Evolutionary conservation across 306 rosid species (phyloP).

Genomic region (Cajanus cajan): DNA sequence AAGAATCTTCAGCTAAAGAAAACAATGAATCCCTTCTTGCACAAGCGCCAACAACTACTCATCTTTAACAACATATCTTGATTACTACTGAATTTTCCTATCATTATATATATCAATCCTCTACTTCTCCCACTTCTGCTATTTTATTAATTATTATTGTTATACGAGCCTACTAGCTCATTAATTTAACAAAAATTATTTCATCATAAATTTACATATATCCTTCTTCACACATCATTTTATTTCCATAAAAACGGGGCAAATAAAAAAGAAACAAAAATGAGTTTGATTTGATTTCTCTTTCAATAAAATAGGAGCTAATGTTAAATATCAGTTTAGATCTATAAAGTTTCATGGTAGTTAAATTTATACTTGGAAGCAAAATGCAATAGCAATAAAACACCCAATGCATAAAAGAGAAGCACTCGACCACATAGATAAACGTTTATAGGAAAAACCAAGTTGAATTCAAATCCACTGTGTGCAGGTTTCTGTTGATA

Average conservation of each 20-base stretch:
- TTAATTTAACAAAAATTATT: not conserved
- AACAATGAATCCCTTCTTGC: slow-evolving; percentile 30
- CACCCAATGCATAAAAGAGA: not conserved
- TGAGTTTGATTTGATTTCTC: not conserved
- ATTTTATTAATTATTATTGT: not conserved
- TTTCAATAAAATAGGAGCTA: not conserved
- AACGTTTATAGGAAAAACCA: not conserved
- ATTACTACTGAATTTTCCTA: slow-evolving; percentile 17
- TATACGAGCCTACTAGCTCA: not conserved
- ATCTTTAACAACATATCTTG: slow-evolving; percentile 43
- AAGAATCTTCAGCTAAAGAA: slow-evolving; percentile 43
- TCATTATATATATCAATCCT: slow-evolving; percentile 30
- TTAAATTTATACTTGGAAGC: not conserved
- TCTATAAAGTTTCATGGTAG: not conserved
- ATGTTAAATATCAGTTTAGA: not conserved
- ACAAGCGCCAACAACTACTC: slow-evolving; percentile 41
- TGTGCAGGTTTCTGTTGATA: not conserved
- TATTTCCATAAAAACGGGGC: not conserved
- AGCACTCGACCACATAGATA: not conserved
- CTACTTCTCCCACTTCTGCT: slow-evolving; percentile 31
- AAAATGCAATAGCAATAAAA: not conserved
- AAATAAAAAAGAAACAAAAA: not conserved
- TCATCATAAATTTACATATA: not conserved
- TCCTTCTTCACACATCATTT: not conserved
- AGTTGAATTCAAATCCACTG: slow-evolving; percentile 24